Evolutionary conservation across 495 filamentous ascomycete species (phyloP), one percentile per base, ranked within the genome.

Genomic region (Penicillium malachiteum): DNA sequence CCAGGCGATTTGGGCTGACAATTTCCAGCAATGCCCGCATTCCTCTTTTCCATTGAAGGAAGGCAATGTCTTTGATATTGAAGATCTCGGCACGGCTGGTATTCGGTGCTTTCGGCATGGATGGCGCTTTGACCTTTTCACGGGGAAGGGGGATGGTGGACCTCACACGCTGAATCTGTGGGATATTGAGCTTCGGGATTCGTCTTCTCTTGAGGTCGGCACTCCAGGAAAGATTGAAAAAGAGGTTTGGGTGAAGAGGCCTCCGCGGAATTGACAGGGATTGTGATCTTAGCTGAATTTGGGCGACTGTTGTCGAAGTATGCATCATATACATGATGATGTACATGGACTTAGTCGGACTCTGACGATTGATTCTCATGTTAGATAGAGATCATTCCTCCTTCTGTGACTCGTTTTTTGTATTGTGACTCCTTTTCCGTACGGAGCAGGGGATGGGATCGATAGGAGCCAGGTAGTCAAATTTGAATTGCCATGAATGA

Each of bases 81-180:
- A 81, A 54, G 78, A 81, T 51, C 76, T 81, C 41, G 78, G 78
- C 8, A 10, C 34, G n/a, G 66, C 74, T 5, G 78, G 78, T 0
- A 66, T 81, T 16, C 74, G 69, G 14, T 81, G 78, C 35, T 74
- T 76, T 9, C 77, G 79, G 59, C 78, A 81, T 60, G 69, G 70
- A n/a, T 81, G 78, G 78, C 76, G 72, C 2, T 81, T 81, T 63
- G 78, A 81, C 55, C 58, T 81, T 30, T 76, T 76, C 45, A 70
- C 75, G 0, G 78, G 78, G 14, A 57, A 59, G 52, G 64, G 70
- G 11, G 78, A 81, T 47, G 64, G 73, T 5, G 74, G 68, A 7
- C 75, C 58, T 37, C 78, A 81, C 51, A 70, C 63, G 57, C 61
- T 81, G 26, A 71, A 70, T 26, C 60, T 72, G 31, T 81, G 78